Evolutionary conservation across 306 rosid genomes (phyloP), one percentile per base, ranked within the genome.

Genomic region (Sechiopsis laciniata): DNA sequence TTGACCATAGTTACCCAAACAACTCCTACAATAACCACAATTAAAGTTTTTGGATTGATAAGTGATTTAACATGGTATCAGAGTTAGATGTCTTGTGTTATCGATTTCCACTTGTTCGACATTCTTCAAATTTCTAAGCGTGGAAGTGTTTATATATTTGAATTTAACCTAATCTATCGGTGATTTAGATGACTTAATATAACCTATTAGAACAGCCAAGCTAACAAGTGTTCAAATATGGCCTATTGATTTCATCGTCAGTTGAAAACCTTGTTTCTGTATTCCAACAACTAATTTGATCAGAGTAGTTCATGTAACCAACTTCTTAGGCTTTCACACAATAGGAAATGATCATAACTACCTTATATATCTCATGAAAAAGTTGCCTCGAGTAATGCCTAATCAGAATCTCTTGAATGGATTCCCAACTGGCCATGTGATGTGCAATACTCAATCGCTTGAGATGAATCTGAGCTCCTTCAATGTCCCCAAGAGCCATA

Each of bases 311-410:
- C 57, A 50, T 22, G 58, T 7, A 4, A 69, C 35, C 73, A 69
- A 56, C 56, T 67, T 67, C 55, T 21, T 50, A 48, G 42, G 58
- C 73, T 69, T 32, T 26, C 26, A 6, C 35, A 72, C 63, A 56
- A 57, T 17, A 73, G n/a, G 32, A 22, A 46, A 70, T n/a, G 42
- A 66, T 17, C 11, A 26, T 57, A 9, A 53, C 19, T 83, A 90
- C 98, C 97, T 93, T 93, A 72, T 88, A 93, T 71, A 84, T 93
- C 83, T 93, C 97, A 80, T 93, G 98, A 84, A 93, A 87, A 64
- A 93, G 84, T 83, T 93, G 98, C 76, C 96, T 84, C 55, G 84
- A 87, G 76, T 89, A 93, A 87, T 93, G 98, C 84, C 91, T 89
- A 12, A 86, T 61, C 65, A 93, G 75, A 79, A 88, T 86, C 78